Conservation (phyloP, 805 yeast species). For the Isabelozyma rhagii region DNA sequence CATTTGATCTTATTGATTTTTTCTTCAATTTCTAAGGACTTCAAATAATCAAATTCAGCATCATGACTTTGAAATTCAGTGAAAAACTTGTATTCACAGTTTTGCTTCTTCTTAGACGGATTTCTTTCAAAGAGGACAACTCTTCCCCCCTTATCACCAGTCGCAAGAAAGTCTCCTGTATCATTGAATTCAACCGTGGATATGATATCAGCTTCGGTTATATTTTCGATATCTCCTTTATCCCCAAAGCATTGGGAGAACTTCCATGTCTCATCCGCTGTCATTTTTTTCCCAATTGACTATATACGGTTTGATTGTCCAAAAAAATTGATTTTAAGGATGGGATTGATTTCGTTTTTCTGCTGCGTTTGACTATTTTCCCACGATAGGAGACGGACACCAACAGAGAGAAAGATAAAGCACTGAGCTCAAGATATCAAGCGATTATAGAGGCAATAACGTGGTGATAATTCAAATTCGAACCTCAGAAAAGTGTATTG, state of each 20-base stretch:
- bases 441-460: too few species aligned
- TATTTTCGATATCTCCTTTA: slow-evolving; percentile 92
- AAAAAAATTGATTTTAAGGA: too few species aligned
- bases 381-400: too few species aligned
- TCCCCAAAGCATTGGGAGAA: slow-evolving; percentile 98
- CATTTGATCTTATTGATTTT: slow-evolving; percentile 97
- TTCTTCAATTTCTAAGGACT: slow-evolving; percentile 95
- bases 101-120: slow-evolving; percentile 55
- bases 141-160: slow-evolving; percentile 98
- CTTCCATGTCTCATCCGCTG: slow-evolving; percentile 55
- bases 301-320: too few species aligned
- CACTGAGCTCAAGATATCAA: too few species aligned
- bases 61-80: slow-evolving; percentile 98
- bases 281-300: neutral
- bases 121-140: slow-evolving; percentile 94
- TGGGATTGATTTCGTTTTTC: neutral
- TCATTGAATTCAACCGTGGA: slow-evolving; percentile 96
- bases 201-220: slow-evolving; percentile 95
- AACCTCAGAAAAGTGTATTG: neutral
- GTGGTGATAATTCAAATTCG: too few species aligned
- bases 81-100: slow-evolving; percentile 89
- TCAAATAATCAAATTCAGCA: slow-evolving; percentile 95
- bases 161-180: slow-evolving; percentile 92
- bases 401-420: too few species aligned
- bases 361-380: too few species aligned